A percentile compares a stretch with the other conserved stretches of the same genome.
Conservation (phyloP, 768 basidiomycete species). For the Pisolithus albus region DNA sequence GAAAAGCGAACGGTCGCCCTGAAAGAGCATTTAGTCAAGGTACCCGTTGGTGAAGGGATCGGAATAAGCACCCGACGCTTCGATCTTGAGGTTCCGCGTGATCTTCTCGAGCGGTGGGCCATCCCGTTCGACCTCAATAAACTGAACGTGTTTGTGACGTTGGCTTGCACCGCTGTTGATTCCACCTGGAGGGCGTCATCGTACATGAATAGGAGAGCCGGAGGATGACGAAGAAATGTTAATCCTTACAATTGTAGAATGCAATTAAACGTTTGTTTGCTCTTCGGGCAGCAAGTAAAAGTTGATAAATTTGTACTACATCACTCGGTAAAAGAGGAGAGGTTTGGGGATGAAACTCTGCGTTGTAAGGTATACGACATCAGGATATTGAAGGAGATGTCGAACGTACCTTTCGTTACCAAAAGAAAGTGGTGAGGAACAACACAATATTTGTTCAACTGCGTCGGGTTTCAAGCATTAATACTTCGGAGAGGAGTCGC, state of each 20-base stretch:
- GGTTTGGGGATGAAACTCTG: constrained; percentile 72
- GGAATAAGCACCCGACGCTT: constrained; percentile 44
- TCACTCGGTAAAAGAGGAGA: constrained; percentile 76
- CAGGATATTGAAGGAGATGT: not conserved
- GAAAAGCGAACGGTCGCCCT: constrained; percentile 72
- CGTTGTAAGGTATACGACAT: not conserved
- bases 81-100: constrained; percentile 49
- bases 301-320: constrained; percentile 67
- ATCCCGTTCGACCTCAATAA: constrained; percentile 56
- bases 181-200: constrained; percentile 44
- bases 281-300: constrained; percentile 63
- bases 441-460: constrained; percentile 87
- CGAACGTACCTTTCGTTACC: constrained; percentile 67
- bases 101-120: constrained; percentile 76
- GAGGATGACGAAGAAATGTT: not conserved
- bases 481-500: not conserved
- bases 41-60: constrained; percentile 7
- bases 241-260: constrained; percentile 79
- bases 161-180: constrained; percentile 82
- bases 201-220: not conserved
- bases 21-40: constrained; percentile 5
- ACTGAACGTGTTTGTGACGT: constrained; percentile 86
- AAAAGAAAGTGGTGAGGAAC: constrained; percentile 83
- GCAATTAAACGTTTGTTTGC: constrained; percentile 59
- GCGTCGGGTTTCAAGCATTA: constrained; percentile 1